Conservation (phyloP, 257 asterid genomes). For the Petunia axillaris region DNA sequence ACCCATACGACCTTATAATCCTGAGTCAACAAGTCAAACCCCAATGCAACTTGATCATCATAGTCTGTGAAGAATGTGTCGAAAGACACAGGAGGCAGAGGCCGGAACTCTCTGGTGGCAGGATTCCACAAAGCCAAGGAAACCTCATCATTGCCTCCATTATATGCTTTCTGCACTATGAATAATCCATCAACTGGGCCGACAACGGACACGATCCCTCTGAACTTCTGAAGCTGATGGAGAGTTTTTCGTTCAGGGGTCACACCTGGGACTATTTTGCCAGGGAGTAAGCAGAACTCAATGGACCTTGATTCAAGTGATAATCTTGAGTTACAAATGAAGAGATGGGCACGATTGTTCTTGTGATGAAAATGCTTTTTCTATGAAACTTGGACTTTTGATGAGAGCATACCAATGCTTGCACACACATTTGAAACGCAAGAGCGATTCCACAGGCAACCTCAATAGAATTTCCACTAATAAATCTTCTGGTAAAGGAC, state of each 20-base stretch:
- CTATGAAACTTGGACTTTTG: slow-evolving; percentile 34
- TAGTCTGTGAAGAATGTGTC: neutral
- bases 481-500: slow-evolving; percentile 38
- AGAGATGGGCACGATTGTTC: slow-evolving; percentile 38
- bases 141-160: slow-evolving; percentile 3
- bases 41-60: neutral
- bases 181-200: slow-evolving; percentile 50
- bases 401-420: slow-evolving; percentile 48
- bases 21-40: slow-evolving; percentile 16
- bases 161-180: slow-evolving; percentile 1
- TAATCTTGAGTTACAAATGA: slow-evolving; percentile 34
- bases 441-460: slow-evolving; percentile 42
- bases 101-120: slow-evolving; percentile 45
- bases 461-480: slow-evolving; percentile 40
- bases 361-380: slow-evolving; percentile 36
- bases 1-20: slow-evolving; percentile 15
- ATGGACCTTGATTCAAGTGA: neutral
- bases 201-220: slow-evolving; percentile 23
- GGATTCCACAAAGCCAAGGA: slow-evolving; percentile 47
- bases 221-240: slow-evolving; percentile 29
- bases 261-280: slow-evolving; percentile 17
- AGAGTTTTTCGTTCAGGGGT: slow-evolving; percentile 8
- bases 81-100: slow-evolving; percentile 35
- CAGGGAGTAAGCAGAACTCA: slow-evolving; percentile 25
- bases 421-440: slow-evolving; percentile 47